Conservation (phyloP, 1,284 basidiomycete genomes). For the Leccinum subrobustum region DNA sequence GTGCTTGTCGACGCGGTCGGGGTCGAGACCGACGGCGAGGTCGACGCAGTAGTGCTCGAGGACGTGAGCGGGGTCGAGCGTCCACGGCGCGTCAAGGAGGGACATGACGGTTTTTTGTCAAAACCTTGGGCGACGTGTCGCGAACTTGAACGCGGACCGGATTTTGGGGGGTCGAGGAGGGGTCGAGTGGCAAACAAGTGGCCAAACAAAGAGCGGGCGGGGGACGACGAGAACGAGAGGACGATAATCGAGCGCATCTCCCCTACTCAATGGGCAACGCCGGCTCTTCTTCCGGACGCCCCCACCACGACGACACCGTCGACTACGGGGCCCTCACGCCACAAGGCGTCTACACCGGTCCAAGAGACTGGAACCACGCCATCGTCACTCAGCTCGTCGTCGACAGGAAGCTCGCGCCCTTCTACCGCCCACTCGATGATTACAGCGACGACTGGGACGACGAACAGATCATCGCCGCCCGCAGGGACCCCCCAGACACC, state of each 20-base stretch:
- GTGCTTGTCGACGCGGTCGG: slow-evolving; percentile 66
- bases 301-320: slow-evolving; percentile 73
- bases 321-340: slow-evolving; percentile 84
- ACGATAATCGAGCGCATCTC: slow-evolving; percentile 1
- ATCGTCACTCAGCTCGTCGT: slow-evolving; percentile 86
- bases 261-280: slow-evolving; percentile 67
- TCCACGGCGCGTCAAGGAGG: slow-evolving; percentile 70
- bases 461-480: slow-evolving; percentile 75
- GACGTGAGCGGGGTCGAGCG: slow-evolving; percentile 58
- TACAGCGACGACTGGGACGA: slow-evolving; percentile 86
- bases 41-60: slow-evolving; percentile 67
- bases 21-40: slow-evolving; percentile 50
- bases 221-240: slow-evolving; percentile 8
- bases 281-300: slow-evolving; percentile 65
- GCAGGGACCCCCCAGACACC: slow-evolving; percentile 58
- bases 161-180: slow-evolving; percentile 18
- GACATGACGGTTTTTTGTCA: slow-evolving; percentile 15
- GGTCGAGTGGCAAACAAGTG: slow-evolving; percentile 25
- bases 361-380: slow-evolving; percentile 87
- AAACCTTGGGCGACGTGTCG: neutral
- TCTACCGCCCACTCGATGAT: slow-evolving; percentile 94
- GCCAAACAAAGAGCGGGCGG: slow-evolving; percentile 19
- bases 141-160: neutral
- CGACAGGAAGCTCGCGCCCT: slow-evolving; percentile 88
- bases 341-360: slow-evolving; percentile 87